phyloP scores from a whole-genome alignment of 768 basidiomycete genomes.

The Kwoniella sp. region DNA sequence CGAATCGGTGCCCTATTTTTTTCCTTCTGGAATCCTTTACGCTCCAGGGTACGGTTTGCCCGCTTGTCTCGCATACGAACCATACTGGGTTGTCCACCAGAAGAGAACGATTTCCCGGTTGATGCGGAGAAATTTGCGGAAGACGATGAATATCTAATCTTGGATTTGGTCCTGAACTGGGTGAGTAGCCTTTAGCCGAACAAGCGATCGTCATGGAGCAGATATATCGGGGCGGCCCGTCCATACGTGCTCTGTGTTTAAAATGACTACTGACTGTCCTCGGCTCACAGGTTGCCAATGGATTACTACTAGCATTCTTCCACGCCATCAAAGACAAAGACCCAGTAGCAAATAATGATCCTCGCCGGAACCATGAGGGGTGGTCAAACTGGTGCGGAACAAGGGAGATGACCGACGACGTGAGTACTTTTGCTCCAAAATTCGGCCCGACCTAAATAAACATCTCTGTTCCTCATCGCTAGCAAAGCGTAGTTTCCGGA shows the following conservation, averaged over 20 bases:
- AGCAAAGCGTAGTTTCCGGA: not conserved
- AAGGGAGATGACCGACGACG: constrained; percentile 47
- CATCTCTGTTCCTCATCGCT: not conserved
- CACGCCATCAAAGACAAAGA: constrained; percentile 55
- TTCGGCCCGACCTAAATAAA: no score
- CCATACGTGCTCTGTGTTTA: no score
- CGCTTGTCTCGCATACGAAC: constrained; percentile 50
- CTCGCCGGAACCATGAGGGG: constrained; percentile 37
- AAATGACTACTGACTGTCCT: no score
- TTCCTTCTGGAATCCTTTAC: not conserved
- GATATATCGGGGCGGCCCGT: no score
- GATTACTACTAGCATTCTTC: constrained; percentile 55
- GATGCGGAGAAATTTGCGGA: constrained; percentile 47
- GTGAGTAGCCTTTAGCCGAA: no score
- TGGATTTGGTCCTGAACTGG: constrained; percentile 55
- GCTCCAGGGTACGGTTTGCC: constrained; percentile 52
- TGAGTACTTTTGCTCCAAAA: constrained; percentile 26
- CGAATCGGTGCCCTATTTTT: not conserved
- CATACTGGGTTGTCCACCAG: constrained; percentile 50
- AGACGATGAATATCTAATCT: constrained; percentile 52
- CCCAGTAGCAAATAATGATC: constrained; percentile 49
- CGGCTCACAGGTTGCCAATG: constrained; percentile 47
- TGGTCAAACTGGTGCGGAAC: constrained; percentile 56
- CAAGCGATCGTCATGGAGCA: no score
- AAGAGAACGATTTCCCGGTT: constrained; percentile 43